These are phyloP conservation scores for Rhizopogon rudus DNA, from an alignment of 768 basidiomycete species.

Conservation along the genomic window DNA sequence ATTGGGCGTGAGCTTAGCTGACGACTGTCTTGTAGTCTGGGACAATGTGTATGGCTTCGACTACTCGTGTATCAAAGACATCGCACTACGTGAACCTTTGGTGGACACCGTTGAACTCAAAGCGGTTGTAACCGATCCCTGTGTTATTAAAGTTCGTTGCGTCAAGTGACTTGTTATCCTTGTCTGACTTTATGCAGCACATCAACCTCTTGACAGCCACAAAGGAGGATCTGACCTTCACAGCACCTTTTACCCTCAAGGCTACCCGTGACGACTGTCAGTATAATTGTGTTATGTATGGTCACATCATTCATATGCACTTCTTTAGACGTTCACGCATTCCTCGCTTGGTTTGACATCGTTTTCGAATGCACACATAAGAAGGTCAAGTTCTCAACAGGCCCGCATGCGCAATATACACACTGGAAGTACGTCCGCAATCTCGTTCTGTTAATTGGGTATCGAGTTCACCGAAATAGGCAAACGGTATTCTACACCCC, in stretches of 20 bases:
- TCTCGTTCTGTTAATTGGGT: neutral
- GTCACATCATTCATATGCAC: constrained; percentile 1
- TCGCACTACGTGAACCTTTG: constrained; percentile 91
- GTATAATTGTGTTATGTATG: constrained; percentile 21
- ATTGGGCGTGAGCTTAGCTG: neutral
- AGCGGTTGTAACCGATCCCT: constrained; percentile 91
- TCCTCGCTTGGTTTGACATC: constrained; percentile 99
- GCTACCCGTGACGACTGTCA: constrained; percentile 90
- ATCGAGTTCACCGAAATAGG: constrained; percentile 30
- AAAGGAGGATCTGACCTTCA: constrained; percentile 93
- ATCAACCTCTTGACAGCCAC: constrained; percentile 88
- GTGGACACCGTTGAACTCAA: constrained; percentile 99
- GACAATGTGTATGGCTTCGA: constrained; percentile 99
- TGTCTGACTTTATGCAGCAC: constrained; percentile 43
- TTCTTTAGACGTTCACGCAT: constrained; percentile 83
- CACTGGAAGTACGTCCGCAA: constrained; percentile 81
- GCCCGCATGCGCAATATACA: constrained; percentile 94
- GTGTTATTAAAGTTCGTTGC: constrained; percentile 69
- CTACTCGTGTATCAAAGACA: constrained; percentile 99
- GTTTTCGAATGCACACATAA: constrained; percentile 95
- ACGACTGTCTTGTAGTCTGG: constrained; percentile 68
- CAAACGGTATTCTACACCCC: constrained; percentile 99
- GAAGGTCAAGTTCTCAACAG: constrained; percentile 93
- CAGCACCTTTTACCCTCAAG: constrained; percentile 69
- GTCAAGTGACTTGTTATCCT: neutral